Base-by-base conservation (phyloP, 2,329 filamentous ascomycete species). In the Aureobasidium mangrovei region DNA sequence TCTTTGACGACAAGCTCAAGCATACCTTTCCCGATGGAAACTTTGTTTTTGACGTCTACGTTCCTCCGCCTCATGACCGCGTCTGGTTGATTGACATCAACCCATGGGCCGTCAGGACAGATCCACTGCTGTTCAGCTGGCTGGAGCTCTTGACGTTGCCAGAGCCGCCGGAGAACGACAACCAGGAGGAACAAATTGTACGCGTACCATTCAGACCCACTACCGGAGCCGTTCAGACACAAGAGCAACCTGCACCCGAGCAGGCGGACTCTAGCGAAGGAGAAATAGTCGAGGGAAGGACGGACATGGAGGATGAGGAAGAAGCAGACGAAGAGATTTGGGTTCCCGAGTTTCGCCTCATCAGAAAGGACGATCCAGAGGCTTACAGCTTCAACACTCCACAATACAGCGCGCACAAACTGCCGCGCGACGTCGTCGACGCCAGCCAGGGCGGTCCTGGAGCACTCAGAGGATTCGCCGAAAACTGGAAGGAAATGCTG, bases 51-150 rank as follows among this genome's bases (percentile, higher is more conserved):
- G 93, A 98, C 66, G 85, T 96, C 41, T 97, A 98, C 65, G 79
- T 98, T 1, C 91, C 91, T 63, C 74, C 79, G 64, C 69, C 85
- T 1, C 79, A 94, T 54, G 82, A 88, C 46, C 78, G 81, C 45
- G 87, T 94, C 2, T 86, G 90, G 73, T 75, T 98, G 8, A 85
- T 98, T 46, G 93, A 98, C 66, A 86, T 98, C 64, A 97, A 97
- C 64, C 89, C 93, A 0, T 98, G 91, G 88, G 91, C 91, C 1
- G 80, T 83, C 40, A 77, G 88, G 57, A 98, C 93, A 0, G 93
- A 98, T 71, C 85, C 88, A 4, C 70, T 97, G 42, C 75, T 96
- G 1, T 98, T 95, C 67, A 85, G 83, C 41, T 98, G 93, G 93
- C 68, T 85, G 58, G 91, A 97, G 71, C 76, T 98, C 39, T 74